These are phyloP conservation scores for Orbilia quercus DNA, from an alignment of 2,329 filamentous ascomycete species.

Conservation along the genomic window DNA sequence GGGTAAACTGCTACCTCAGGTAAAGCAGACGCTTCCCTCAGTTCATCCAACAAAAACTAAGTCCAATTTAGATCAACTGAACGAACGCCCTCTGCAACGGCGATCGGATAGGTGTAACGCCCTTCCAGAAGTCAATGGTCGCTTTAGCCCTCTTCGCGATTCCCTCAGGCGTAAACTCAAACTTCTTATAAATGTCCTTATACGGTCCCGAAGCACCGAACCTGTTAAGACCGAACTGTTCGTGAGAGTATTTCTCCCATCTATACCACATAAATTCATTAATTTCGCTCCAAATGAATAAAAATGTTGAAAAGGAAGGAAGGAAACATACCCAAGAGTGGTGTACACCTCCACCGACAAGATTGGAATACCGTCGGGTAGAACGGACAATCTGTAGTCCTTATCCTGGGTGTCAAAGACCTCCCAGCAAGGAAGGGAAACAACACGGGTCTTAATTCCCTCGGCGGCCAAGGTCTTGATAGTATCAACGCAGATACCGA, in stretches of 20 bases:
- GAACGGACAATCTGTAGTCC: constrained; percentile 91
- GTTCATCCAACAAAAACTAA: too few species aligned
- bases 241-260: constrained; percentile 98
- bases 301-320: neutral
- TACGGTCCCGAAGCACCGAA: constrained; percentile 98
- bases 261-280: constrained; percentile 62
- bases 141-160: constrained; percentile 92
- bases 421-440: constrained; percentile 96
- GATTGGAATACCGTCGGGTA: constrained; percentile 92
- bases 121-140: constrained; percentile 98
- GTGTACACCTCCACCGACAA: constrained; percentile 96
- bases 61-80: constrained; percentile 82
- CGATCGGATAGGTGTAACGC: constrained; percentile 85
- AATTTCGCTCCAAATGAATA: constrained; percentile 16
- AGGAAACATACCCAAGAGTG: constrained; percentile 73
- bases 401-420: constrained; percentile 94
- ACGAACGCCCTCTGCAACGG: constrained; percentile 97
- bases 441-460: constrained; percentile 86
- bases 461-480: constrained; percentile 91
- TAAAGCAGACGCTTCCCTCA: neutral
- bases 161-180: constrained; percentile 98
- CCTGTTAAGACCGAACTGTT: constrained; percentile 99
- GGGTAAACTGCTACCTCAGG: neutral
- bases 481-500: constrained; percentile 90
- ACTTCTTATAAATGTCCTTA: constrained; percentile 99